These are phyloP conservation scores for Vitis hybrid DNA, from an alignment of 177 flowering plant genomes.

Conservation along the genomic window DNA sequence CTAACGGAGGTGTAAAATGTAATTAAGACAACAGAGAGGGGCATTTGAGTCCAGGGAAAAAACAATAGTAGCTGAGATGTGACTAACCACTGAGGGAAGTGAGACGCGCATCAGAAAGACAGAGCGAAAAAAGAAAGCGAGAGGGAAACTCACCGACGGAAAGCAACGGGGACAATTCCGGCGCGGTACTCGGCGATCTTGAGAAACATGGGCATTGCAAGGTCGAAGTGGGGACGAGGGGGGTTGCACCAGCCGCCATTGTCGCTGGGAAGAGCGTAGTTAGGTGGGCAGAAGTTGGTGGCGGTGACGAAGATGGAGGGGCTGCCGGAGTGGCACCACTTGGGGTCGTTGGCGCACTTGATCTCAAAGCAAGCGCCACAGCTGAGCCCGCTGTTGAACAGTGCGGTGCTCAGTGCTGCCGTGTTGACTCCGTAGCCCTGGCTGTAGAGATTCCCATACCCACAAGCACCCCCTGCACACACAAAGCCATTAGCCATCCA, in stretches of 20 bases:
- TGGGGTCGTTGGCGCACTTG: constrained; percentile 38
- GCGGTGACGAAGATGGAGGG: constrained; percentile 54
- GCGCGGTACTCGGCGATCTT: constrained; percentile 52
- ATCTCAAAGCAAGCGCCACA: constrained; percentile 61
- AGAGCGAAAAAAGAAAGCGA: background rate
- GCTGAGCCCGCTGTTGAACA: constrained; percentile 55
- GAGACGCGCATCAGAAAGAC: background rate
- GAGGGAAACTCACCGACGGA: constrained; percentile 37
- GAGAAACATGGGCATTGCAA: constrained; percentile 64
- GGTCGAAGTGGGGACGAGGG: constrained; percentile 59
- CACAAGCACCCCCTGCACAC: constrained; percentile 50
- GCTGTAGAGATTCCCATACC: constrained; percentile 56
- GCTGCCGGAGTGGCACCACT: constrained; percentile 47
- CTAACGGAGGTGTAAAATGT: background rate
- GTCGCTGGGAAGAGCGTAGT: constrained; percentile 48
- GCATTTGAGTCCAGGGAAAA: background rate
- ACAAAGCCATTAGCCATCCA: no score
- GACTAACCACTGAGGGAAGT: background rate
- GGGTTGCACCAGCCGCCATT: constrained; percentile 74
- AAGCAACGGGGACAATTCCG: constrained; percentile 54
- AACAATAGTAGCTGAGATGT: background rate
- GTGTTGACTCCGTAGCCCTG: constrained; percentile 57
- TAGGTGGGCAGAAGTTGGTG: constrained; percentile 61
- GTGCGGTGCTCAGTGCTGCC: constrained; percentile 52
- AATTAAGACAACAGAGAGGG: background rate